Conservation (phyloP, 345 rosid genomes). For the Populus davidiana region DNA sequence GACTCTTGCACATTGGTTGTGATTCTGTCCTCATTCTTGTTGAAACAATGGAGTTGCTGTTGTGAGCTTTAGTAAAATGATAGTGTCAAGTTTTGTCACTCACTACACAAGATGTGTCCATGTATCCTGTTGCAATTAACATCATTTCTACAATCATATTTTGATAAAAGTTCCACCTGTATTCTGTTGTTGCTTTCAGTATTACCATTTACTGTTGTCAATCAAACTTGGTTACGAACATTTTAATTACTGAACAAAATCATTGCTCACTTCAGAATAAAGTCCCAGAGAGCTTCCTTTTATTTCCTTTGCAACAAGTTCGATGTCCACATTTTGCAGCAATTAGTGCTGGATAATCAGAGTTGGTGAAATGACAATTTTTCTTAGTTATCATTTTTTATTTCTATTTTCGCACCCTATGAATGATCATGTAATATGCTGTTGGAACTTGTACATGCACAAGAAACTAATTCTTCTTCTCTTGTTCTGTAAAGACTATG, state of each 20-base stretch:
- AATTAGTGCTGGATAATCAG: neutral
- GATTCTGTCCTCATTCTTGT: neutral
- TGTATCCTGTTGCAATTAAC: neutral
- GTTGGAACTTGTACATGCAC: neutral
- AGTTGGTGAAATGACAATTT: neutral
- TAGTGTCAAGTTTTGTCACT: neutral
- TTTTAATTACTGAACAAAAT: neutral
- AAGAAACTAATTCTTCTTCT: conserved; percentile 26
- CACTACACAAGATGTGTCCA: neutral
- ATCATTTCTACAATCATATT: neutral
- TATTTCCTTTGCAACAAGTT: neutral
- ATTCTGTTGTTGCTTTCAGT: neutral
- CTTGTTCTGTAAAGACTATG: conserved; percentile 40
- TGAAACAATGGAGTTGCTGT: neutral
- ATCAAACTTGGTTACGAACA: neutral
- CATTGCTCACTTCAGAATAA: neutral
- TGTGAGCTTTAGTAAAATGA: neutral
- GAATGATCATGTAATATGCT: conserved; percentile 1
- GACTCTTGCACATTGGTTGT: neutral
- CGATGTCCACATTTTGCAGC: neutral
- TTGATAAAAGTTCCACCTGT: neutral
- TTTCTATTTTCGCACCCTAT: neutral
- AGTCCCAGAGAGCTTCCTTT: neutral
- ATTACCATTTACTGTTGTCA: neutral
- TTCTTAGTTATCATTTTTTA: neutral